Base-by-base conservation (phyloP, 805 yeast species). In the Saturnispora dispora region DNA sequence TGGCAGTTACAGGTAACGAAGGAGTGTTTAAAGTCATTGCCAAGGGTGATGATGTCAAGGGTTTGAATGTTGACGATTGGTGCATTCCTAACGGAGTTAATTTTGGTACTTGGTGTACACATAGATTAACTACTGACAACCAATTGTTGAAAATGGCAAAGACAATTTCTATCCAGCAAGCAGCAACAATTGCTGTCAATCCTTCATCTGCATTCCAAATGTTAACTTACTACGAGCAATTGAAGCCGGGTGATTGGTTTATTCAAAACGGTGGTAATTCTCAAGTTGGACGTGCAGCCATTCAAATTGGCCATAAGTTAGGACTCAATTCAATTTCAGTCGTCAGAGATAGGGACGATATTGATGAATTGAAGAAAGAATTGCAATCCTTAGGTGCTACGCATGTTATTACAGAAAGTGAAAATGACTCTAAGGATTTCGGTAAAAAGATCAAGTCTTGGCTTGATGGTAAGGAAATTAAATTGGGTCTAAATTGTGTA, bases 251-350 rank as follows among this genome's bases (percentile, higher is more conserved):
- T 18, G 90, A 90, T 65, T 93, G 96, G 96, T 79, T 93, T 56
- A 82, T 93, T 55, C 98, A 93, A 70, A 93, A 91, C 61, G 99
- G 96, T 32, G 98, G 96, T 35, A 93, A 88, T 58, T 88, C 96
- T 7, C 95, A 93, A 28, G 99, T 93, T 10, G 96, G 96, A 5
- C 81, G 88, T 58, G 82, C 85, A 59, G 98, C 96, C 7, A 76
- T 88, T 46, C 99, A 93, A 68, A 78, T 93, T 50, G 96, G 87
- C 30, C 79, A 79, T 57, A 72, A 81, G 28, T 74, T 84, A 65
- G 96, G 96, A 1, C 68, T 83, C 63, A 88, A 88, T 60, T 88
- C 96, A 10, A 77, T 93, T 58, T 83, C 87, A 55, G 93, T 93
- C 44, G 85, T 93, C 47, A 81, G 99, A 66, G 87, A 88, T 62